Percentiles rank a stretch among this genome's conserved stretches.
phyloP scores from a whole-genome alignment of 768 basidiomycete genomes.

The Obba rivulosa region DNA sequence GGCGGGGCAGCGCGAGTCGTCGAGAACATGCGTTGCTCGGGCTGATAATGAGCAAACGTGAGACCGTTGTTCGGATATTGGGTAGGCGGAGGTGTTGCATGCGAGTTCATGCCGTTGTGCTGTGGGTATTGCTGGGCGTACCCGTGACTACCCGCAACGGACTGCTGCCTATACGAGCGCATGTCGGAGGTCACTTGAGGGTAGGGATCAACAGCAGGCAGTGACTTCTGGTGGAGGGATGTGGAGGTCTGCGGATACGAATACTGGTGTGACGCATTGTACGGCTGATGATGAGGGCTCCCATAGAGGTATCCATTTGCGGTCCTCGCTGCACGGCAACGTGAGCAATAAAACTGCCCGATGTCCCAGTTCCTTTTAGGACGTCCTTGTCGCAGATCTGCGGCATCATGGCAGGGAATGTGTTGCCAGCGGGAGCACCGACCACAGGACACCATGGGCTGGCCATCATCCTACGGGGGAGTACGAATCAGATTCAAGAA shows the following conservation, averaged over 20 bases:
- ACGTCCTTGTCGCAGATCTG: constrained; percentile 58
- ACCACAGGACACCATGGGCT: constrained; percentile 78
- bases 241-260: neutral
- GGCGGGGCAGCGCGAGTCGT: constrained; percentile 5
- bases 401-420: constrained; percentile 74
- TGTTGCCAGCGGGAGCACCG: constrained; percentile 87
- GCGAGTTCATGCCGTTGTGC: neutral
- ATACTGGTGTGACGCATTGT: neutral
- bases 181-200: constrained; percentile 8
- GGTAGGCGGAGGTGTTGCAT: constrained; percentile 9
- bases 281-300: constrained; percentile 10
- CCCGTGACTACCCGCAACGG: constrained; percentile 1
- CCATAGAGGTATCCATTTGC: constrained; percentile 7
- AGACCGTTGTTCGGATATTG: constrained; percentile 14
- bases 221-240: constrained; percentile 1
- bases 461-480: constrained; percentile 71
- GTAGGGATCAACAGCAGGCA: constrained; percentile 4
- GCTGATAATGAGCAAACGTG: constrained; percentile 24
- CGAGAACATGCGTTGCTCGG: constrained; percentile 20
- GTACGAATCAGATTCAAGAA: constrained; percentile 1
- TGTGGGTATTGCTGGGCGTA: neutral
- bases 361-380: constrained; percentile 76
- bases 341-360: constrained; percentile 76
- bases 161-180: constrained; percentile 11
- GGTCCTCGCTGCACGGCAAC: constrained; percentile 36